A percentile compares a stretch with the other conserved stretches of the same genome.
These are phyloP conservation scores for Hypoxylon sp. DNA, from an alignment of 2,329 filamentous ascomycete species.

Conservation along the genomic window DNA sequence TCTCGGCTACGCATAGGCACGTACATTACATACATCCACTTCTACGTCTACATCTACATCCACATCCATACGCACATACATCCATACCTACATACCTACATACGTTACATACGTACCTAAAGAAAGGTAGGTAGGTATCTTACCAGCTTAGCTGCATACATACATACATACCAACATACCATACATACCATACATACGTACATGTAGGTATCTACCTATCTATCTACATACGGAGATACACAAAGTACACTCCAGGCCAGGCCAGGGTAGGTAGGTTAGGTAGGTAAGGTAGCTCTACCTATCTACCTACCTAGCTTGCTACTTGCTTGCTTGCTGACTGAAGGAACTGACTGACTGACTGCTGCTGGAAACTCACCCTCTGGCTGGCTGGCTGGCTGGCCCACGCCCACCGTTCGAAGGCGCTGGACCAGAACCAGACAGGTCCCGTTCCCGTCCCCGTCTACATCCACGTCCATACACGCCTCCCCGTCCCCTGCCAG, in stretches of 20 bases:
- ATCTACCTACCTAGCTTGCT: constrained; percentile 9
- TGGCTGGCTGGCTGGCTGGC: constrained; percentile 15
- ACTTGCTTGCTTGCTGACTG: too few species aligned
- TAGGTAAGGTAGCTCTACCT: constrained; percentile 20
- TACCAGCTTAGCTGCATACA: neutral
- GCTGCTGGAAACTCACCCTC: neutral
- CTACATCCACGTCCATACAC: constrained; percentile 18
- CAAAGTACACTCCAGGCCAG: constrained; percentile 4
- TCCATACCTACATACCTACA: neutral
- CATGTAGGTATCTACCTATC: constrained; percentile 14
- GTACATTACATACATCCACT: constrained; percentile 21
- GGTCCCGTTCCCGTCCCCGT: constrained; percentile 35
- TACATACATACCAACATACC: constrained; percentile 12
- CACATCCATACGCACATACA: constrained; percentile 12
- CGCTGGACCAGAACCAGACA: constrained; percentile 32
- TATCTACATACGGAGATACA: constrained; percentile 18
- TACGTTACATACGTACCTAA: constrained; percentile 5
- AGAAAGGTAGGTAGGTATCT: too few species aligned
- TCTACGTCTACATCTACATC: constrained; percentile 2
- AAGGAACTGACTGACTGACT: too few species aligned
- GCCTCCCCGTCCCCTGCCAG: constrained; percentile 42
- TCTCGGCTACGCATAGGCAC: constrained; percentile 38
- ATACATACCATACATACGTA: constrained; percentile 11
- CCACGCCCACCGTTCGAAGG: constrained; percentile 36
- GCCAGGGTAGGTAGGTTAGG: constrained; percentile 18